A percentile compares a stretch with the other conserved stretches of the same genome.
phyloP scores from a whole-genome alignment of 176 grass and related monocot genomes.

The Zea luxurians region DNA sequence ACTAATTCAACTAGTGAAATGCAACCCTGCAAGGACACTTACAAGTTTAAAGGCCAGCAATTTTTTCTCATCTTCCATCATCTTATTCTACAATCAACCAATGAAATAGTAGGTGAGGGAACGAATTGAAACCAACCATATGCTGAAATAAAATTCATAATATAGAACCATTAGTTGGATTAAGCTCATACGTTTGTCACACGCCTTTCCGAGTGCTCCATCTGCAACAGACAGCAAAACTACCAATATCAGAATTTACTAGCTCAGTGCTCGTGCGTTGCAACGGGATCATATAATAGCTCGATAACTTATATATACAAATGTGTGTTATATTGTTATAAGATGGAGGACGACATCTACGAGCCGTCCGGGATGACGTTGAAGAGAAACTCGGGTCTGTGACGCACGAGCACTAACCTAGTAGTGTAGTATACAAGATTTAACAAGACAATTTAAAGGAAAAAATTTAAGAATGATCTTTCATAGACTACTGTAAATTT shows the following conservation, averaged over 20 bases:
- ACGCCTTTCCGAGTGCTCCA: conserved; percentile 68
- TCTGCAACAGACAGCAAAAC: conserved; percentile 56
- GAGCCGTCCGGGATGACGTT: too few relatives aligned
- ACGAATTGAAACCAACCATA: not conserved
- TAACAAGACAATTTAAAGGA: too few relatives aligned
- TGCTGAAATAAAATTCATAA: conserved; percentile 26
- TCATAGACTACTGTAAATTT: too few relatives aligned
- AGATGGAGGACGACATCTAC: too few relatives aligned
- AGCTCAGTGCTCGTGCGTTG: too few relatives aligned
- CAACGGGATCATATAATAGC: too few relatives aligned
- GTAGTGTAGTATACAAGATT: too few relatives aligned
- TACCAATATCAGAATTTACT: conserved; percentile 34
- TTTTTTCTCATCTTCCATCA: conserved; percentile 92
- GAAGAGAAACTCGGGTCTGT: too few relatives aligned
- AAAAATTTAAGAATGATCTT: too few relatives aligned
- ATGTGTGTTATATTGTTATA: too few relatives aligned
- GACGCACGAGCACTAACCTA: too few relatives aligned
- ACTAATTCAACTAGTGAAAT: not conserved
- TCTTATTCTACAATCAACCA: conserved; percentile 51
- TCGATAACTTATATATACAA: too few relatives aligned
- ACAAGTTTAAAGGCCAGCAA: conserved; percentile 73
- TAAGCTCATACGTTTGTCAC: conserved; percentile 57
- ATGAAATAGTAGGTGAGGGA: conserved; percentile 20
- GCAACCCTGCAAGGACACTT: conserved; percentile 29
- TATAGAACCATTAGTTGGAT: conserved; percentile 6